Evolutionary conservation across 1,284 basidiomycete species (phyloP).

Genomic region (Malassezia obtusa): DNA sequence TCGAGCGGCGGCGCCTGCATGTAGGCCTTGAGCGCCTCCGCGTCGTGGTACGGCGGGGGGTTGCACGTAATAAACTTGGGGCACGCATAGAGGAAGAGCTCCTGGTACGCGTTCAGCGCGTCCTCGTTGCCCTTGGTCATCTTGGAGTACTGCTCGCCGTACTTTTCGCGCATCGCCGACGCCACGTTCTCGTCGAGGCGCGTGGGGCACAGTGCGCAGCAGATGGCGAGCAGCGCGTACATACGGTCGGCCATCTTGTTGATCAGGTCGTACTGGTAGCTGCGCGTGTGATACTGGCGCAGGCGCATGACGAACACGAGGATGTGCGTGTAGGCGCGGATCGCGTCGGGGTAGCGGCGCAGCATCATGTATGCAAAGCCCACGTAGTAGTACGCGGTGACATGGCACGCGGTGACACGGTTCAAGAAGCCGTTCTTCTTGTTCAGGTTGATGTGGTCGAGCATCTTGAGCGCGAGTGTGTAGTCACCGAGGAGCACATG

Average conservation of each 20-base stretch:
- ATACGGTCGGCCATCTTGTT: conserved; percentile 94
- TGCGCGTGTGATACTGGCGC: conserved; percentile 79
- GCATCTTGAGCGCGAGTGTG: conserved; percentile 82
- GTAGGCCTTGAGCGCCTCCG: conserved; percentile 57
- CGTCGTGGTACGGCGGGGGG: conserved; percentile 75
- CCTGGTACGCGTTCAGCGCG: conserved; percentile 73
- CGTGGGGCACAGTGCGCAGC: conserved; percentile 77
- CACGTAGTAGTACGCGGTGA: conserved; percentile 87
- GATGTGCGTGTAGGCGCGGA: conserved; percentile 81
- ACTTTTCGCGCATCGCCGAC: conserved; percentile 83
- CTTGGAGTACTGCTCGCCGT: conserved; percentile 76
- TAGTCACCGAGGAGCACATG: conserved; percentile 94
- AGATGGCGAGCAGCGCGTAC: conserved; percentile 90
- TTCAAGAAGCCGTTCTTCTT: conserved; percentile 40
- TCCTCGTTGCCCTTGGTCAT: conserved; percentile 61
- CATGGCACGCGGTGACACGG: conserved; percentile 53
- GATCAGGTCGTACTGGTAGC: conserved; percentile 95
- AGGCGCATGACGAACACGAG: conserved; percentile 56
- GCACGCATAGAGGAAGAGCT: conserved; percentile 85
- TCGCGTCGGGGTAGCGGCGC: conserved; percentile 84
- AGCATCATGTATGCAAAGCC: conserved; percentile 95
- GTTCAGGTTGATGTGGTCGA: conserved; percentile 72
- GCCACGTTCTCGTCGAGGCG: conserved; percentile 87
- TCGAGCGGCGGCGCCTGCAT: conserved; percentile 56
- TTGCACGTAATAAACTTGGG: conserved; percentile 94